Base-by-base conservation (phyloP, 495 filamentous ascomycete species). In the Penicillium maclennaniae region DNA sequence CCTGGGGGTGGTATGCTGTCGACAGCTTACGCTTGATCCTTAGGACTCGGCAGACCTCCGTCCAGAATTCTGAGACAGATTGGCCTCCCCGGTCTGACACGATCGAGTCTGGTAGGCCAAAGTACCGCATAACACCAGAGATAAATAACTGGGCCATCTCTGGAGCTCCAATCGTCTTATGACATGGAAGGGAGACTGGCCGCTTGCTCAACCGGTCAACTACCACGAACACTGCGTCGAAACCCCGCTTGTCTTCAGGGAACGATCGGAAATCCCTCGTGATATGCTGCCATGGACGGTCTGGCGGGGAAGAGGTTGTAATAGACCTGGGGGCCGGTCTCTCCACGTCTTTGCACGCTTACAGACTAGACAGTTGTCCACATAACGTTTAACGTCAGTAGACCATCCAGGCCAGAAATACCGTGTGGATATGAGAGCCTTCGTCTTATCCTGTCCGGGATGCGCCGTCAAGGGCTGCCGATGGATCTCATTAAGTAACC, bases 71-170 rank as follows among this genome's bases (percentile, higher is more conserved):
- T 10, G 19, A 39, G 2, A 53, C 34, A 39, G 62, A 67, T 26
- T 58, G 42, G 4, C 27, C n/a, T 15, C 59, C 65, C 12, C 56
- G 46, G 44, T 68, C 56, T 12, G 54, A 60, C 1, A 63, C 51
- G 7, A 60, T 56, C 4, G 46, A 37, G 0, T 50, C 47, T 1
- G 51, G 63, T 4, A 56, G 16, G 3, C 65, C 54, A 15, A 16
- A 5, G 7, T 10, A 42, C 0, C 43, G 25, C 6, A 23, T 12
- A 5, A 47, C 15, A 36, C 42, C n/a, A 54, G 28, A 54, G 17
- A 4, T n/a, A n/a, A n/a, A n/a, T n/a, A n/a, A n/a, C n/a, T 17
- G 15, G 2, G 43, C 44, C 3, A 20, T 46, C 4, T n/a, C n/a
- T n/a, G n/a, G n/a, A n/a, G n/a, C n/a, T n/a, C n/a, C n/a, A n/a